Percentiles rank a stretch among this genome's conserved stretches.
These are phyloP conservation scores for Aspergillus luchuensis DNA, from an alignment of 2,329 filamentous ascomycete genomes.

Conservation along the genomic window DNA sequence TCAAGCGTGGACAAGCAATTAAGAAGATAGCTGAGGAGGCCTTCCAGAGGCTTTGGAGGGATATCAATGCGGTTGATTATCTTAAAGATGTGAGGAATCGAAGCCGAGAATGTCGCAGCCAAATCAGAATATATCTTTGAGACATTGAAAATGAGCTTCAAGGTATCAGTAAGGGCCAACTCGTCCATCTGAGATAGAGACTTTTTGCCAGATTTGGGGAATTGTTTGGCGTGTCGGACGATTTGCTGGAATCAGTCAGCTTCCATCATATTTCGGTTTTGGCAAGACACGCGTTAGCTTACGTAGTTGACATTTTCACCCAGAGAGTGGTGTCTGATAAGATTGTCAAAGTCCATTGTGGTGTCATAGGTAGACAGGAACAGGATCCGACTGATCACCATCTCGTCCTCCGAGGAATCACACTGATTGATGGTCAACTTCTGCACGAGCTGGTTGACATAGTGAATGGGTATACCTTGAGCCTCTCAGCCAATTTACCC, in stretches of 20 bases:
- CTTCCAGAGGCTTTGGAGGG: constrained; percentile 67
- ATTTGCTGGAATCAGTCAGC: constrained; percentile 57
- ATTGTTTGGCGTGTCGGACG: constrained; percentile 65
- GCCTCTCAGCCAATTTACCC: constrained; percentile 66
- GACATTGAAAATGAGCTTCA: constrained; percentile 89
- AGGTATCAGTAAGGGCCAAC: constrained; percentile 78
- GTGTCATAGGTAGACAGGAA: constrained; percentile 80
- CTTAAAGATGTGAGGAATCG: constrained; percentile 69
- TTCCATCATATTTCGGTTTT: background rate
- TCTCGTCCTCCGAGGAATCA: constrained; percentile 80
- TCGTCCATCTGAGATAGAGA: constrained; percentile 59
- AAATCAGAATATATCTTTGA: constrained; percentile 71
- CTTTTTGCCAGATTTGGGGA: constrained; percentile 45
- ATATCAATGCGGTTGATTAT: constrained; percentile 66
- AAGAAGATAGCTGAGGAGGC: constrained; percentile 70
- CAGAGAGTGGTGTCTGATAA: constrained; percentile 68
- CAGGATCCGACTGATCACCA: constrained; percentile 75
- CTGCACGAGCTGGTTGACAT: background rate
- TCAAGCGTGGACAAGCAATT: constrained; percentile 82
- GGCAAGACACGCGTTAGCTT: constrained; percentile 12
- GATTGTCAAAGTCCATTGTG: constrained; percentile 63
- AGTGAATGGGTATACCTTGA: constrained; percentile 55
- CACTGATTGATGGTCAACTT: constrained; percentile 39
- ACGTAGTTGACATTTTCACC: constrained; percentile 66
- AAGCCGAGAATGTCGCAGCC: constrained; percentile 63